Evolutionary conservation across 768 basidiomycete species (phyloP), one percentile per base, ranked within the genome.

Genomic region (Phanerochaete sordida): DNA sequence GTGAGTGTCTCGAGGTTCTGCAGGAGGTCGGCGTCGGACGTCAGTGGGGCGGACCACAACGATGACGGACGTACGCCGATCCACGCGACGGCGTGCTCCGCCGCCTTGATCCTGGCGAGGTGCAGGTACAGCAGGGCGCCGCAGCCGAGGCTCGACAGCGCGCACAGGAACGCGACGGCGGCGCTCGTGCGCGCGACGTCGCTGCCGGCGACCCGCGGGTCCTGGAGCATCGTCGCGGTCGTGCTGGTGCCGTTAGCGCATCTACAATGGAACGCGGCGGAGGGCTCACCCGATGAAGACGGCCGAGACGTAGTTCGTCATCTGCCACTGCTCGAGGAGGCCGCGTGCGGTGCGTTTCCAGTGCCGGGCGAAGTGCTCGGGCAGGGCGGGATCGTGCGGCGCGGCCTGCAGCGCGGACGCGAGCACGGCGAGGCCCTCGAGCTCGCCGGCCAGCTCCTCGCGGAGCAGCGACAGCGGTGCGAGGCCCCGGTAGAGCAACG

Each of bases 141-240:
- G 48, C 39, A 46, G 26, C 50, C 53, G 1, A 59, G 50, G 50
- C 58, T 59, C 16, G 37, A 30, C 6, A 59, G 43, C 16, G 58
- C 35, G 27, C 51, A 59, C 3, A 59, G 49, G 8, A 59, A 59
- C 1, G 58, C 48, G 1, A 51, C 50, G 1, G 33, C 45, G 4
- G 37, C 37, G 27, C 45, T 27, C 21, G 50, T 27, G 33, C 50
- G 48, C 23, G 23, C 51, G 49, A 51, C 19, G 4, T 16, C n/a
- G 24, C 26, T 51, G 49, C 45, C 12, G 33, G 49, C 43, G n/a
- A 59, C 43, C 2, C 23, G 16, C 1, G 58, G 58, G 31, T 59
- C 58, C 37, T 59, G 58, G 8, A 53, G 50, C 49, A 59, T 51
- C 13, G 58, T 59, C 16, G 50, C 58, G 8, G 53, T 46, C 15